Base-by-base conservation (phyloP, 2,329 filamentous ascomycete species). In the Penicillium sclerotigenum region DNA sequence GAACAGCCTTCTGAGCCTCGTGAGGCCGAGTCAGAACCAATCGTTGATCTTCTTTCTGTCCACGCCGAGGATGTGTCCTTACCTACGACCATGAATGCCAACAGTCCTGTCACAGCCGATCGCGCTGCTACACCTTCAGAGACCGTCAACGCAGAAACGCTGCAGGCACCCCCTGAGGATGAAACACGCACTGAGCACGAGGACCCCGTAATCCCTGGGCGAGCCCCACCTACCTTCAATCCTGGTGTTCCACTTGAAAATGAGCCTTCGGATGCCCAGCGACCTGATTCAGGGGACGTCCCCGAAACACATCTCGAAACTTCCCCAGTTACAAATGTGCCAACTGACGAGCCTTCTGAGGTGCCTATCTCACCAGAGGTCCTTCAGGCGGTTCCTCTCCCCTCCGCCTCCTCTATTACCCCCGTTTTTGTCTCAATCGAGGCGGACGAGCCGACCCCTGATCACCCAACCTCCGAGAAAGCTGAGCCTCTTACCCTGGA, bases 201-300 rank as follows among this genome's bases (percentile, higher is more conserved):
- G 51, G 66, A 64, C 59, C 64, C 68, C 59, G 59, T 59, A 58
- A 62, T 56, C 41, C 54, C 59, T 59, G 56, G 46, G 59, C 61
- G 66, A 63, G 62, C 64, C 60, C 65, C 65, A 61, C 58, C 69
- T 69, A 71, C 68, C 62, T 68, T 63, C 60, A 58, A 56, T 56
- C 50, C 61, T 53, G 60, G 67, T 49, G 65, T 64, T 57, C 67
- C 70, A 69, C 69, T 61, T 58, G 55, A 61, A 61, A 60, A 57
- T 52, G 58, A 65, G 52, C 59, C 63, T 58, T 52, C 62, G 59
- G 64, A 61, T 48, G 57, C 59, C 60, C 57, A 64, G 56, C 57
- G 60, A 56, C 52, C 63, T 59, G 64, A 66, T 59, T 58, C 62
- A 54, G 61, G 61, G 46, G 33, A 46, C 22, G 24, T 50, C 31